Conservation (phyloP, 768 basidiomycete genomes). For the Russula dissimulans region DNA sequence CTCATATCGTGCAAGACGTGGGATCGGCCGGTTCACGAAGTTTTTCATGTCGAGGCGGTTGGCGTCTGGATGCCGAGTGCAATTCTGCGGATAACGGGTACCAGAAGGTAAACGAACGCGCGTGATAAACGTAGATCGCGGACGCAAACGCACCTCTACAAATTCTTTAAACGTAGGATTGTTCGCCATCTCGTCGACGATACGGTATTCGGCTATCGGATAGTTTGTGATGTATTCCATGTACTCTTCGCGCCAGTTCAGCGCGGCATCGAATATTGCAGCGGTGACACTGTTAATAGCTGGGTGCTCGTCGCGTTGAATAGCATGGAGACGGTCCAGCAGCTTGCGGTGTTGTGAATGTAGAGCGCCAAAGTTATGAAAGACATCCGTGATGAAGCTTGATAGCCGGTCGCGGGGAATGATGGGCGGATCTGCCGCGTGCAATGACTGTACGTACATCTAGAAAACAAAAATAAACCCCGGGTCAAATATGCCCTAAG, state of each 20-base stretch:
- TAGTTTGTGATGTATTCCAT: slow-evolving; percentile 91
- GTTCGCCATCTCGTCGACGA: slow-evolving; percentile 79
- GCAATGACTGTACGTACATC: slow-evolving; percentile 78
- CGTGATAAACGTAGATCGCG: neutral
- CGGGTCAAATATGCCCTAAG: neutral
- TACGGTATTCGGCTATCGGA: slow-evolving; percentile 80
- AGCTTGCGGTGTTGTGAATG: slow-evolving; percentile 65
- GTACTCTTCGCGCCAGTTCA: slow-evolving; percentile 90
- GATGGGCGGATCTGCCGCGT: slow-evolving; percentile 65
- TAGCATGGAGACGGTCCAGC: slow-evolving; percentile 72
- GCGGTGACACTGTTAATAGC: slow-evolving; percentile 72
- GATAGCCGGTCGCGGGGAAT: slow-evolving; percentile 62
- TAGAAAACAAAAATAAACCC: slow-evolving; percentile 25
- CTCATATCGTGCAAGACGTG: slow-evolving; percentile 81
- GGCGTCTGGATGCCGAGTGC: slow-evolving; percentile 59
- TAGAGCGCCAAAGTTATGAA: slow-evolving; percentile 79
- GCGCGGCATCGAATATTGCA: slow-evolving; percentile 75
- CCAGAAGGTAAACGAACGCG: neutral
- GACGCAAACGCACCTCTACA: slow-evolving; percentile 51
- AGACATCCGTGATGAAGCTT: slow-evolving; percentile 76
- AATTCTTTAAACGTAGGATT: slow-evolving; percentile 76
- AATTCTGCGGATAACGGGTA: slow-evolving; percentile 29
- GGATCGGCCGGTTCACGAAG: slow-evolving; percentile 89
- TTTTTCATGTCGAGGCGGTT: slow-evolving; percentile 85
- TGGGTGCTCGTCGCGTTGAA: slow-evolving; percentile 85